A percentile compares a stretch with the other conserved stretches of the same genome.
phyloP scores from a whole-genome alignment of 2,329 filamentous ascomycete species.

The Colletotrichum siamense region DNA sequence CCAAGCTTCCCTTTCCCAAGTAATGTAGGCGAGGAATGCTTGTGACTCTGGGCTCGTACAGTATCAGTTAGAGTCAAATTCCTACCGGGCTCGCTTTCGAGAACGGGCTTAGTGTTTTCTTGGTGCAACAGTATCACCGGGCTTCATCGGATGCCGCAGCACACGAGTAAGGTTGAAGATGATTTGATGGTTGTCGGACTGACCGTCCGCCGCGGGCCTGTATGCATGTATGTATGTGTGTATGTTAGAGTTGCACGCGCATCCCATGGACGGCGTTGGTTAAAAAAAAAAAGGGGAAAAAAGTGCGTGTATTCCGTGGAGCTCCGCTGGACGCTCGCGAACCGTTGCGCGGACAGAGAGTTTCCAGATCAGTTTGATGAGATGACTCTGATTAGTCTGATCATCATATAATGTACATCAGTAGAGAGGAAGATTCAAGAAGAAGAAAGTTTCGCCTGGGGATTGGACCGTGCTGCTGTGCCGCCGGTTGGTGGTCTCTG shows the following conservation, averaged over 20 bases:
- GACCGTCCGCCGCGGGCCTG: not conserved
- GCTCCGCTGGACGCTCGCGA: not conserved
- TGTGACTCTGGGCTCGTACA: not conserved
- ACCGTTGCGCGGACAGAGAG: not conserved
- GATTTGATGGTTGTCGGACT: not conserved
- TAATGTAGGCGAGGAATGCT: not conserved
- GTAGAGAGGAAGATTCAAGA: not conserved
- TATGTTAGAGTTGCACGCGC: not conserved
- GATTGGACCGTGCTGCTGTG: not conserved
- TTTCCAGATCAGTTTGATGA: not conserved
- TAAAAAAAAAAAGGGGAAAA: accelerated
- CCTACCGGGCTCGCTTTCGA: not conserved
- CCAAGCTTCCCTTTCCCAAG: not conserved
- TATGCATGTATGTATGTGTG: not conserved
- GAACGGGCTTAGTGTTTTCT: not conserved
- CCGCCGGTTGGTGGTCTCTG: not conserved
- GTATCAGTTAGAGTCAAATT: not conserved
- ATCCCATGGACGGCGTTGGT: not conserved
- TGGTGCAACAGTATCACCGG: not conserved
- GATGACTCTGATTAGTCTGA: not conserved
- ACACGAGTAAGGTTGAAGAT: not conserved
- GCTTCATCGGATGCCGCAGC: not conserved
- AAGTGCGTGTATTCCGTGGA: not conserved
- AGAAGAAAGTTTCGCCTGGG: not conserved
- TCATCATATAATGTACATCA: not conserved